Conservation (phyloP, 306 rosid genomes). For the Vigna reflexopilosa region DNA sequence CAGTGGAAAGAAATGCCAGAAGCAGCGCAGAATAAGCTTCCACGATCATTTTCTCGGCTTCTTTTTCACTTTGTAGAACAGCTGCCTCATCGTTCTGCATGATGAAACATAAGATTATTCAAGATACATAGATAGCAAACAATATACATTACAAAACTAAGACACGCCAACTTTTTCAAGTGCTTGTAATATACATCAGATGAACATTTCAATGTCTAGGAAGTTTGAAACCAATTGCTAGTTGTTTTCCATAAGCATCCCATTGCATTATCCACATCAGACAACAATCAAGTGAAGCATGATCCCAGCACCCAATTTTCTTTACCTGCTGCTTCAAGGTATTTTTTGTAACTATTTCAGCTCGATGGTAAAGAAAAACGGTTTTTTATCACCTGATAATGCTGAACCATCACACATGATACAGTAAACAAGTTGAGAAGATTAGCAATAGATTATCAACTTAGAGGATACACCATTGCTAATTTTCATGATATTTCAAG, state of each 20-base stretch:
- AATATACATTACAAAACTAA: not conserved
- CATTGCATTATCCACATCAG: constrained; percentile 19
- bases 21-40: constrained; percentile 63
- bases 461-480: not conserved
- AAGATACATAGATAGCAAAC: constrained; percentile 6
- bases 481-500: constrained; percentile 32
- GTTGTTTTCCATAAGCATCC: constrained; percentile 31
- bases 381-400: constrained; percentile 23
- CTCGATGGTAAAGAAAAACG: constrained; percentile 4
- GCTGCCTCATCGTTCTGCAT: constrained; percentile 83
- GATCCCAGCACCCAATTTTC: constrained; percentile 7
- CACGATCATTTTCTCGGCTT: constrained; percentile 81
- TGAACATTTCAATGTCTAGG: not conserved
- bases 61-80: constrained; percentile 87
- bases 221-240: not conserved
- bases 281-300: constrained; percentile 23
- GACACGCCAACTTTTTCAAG: constrained; percentile 6
- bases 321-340: not conserved
- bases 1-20: constrained; percentile 64
- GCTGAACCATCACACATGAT: constrained; percentile 24
- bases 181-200: constrained; percentile 23
- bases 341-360: constrained; percentile 23
- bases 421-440: constrained; percentile 3
- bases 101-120: constrained; percentile 45
- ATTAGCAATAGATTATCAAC: not conserved